Base-by-base conservation (phyloP, 305 asterid species). In the Fraxinus latifolia region DNA sequence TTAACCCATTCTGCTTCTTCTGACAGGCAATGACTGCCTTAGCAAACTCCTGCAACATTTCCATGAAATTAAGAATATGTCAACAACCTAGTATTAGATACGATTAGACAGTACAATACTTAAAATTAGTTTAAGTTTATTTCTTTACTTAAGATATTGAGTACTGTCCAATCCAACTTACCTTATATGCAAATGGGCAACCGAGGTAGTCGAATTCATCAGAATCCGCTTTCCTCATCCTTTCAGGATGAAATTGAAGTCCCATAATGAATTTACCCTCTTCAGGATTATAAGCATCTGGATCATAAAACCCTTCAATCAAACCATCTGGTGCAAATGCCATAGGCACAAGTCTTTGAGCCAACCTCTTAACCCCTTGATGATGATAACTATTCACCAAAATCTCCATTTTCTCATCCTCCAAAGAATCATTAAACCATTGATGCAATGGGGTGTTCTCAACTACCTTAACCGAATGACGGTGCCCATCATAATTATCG, bases 221-320 rank as follows among this genome's bases (percentile, higher is more conserved):
- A 0, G 93, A 84, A 79, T 92, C 95, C 0, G 84, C 77, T 3
- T 78, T 84, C 58, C 96, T 87, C 98, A 93, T 95, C 77, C 98
- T 82, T 76, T 95, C 98, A 7, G 98, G 98, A 88, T 95, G 98
- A 83, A 95, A 95, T 80, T 95, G 98, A 21, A 95, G 90, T 12
- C 98, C 98, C 98, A 93, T 93, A 14, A 93, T 93, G 65, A 95
- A 95, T 88, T 93, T 92, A 0, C 98, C 98, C 82, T 95, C 98
- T 0, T 91, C 91, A 3, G 98, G 98, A 77, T 87, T 89, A 89
- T 93, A 92, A 3, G 93, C 92, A 77, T 91, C 98, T 14, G 96
- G 97, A 85, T 95, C 98, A 76, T 95, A 95, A 74, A 93, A 93
- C 14, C 94, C 98, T 86, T 95, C 98, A 25, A 95, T 81, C 86